A percentile compares a stretch with the other conserved stretches of the same genome.
Evolutionary conservation across 306 rosid species (phyloP).

Genomic region (Hippophae gyantsensis): DNA sequence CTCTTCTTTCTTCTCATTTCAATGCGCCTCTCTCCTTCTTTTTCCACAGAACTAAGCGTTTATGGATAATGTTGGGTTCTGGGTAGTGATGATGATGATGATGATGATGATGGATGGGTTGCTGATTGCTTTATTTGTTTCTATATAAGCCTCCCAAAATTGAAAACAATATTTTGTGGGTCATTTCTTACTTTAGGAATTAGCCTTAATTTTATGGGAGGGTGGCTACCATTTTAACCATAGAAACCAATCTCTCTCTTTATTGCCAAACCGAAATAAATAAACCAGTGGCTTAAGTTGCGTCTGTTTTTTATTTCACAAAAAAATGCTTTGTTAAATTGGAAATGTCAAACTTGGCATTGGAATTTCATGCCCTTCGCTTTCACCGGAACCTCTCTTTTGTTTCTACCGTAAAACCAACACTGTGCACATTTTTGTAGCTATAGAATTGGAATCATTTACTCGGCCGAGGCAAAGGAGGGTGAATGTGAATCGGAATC

Average conservation of each 20-base stretch:
- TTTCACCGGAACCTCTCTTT: too few relatives aligned
- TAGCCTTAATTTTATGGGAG: slow-evolving; percentile 45
- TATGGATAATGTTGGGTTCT: slow-evolving; percentile 6
- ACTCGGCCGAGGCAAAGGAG: too few relatives aligned
- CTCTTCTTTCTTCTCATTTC: slow-evolving; percentile 23
- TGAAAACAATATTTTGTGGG: slow-evolving; percentile 36
- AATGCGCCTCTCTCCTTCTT: slow-evolving; percentile 17
- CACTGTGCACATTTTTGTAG: too few relatives aligned
- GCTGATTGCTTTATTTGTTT: background rate
- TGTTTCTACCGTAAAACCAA: too few relatives aligned
- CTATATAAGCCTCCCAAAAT: slow-evolving; percentile 21
- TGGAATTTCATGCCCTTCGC: too few relatives aligned
- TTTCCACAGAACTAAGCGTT: slow-evolving; percentile 1
- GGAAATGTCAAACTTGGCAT: too few relatives aligned
- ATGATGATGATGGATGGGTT: background rate
- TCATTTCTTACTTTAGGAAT: slow-evolving; percentile 24
- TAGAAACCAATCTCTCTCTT: slow-evolving; percentile 21
- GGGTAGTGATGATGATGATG: slow-evolving; percentile 15
- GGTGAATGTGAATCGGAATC: too few relatives aligned
- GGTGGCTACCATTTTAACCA: slow-evolving; percentile 14
- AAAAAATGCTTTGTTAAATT: too few relatives aligned
- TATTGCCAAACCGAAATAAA: background rate
- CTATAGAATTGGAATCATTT: too few relatives aligned
- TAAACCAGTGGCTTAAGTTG: too few relatives aligned
- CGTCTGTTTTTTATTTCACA: too few relatives aligned